Conservation (phyloP, 2,329 filamentous ascomycete species). For the Hypoxylon sp. region DNA sequence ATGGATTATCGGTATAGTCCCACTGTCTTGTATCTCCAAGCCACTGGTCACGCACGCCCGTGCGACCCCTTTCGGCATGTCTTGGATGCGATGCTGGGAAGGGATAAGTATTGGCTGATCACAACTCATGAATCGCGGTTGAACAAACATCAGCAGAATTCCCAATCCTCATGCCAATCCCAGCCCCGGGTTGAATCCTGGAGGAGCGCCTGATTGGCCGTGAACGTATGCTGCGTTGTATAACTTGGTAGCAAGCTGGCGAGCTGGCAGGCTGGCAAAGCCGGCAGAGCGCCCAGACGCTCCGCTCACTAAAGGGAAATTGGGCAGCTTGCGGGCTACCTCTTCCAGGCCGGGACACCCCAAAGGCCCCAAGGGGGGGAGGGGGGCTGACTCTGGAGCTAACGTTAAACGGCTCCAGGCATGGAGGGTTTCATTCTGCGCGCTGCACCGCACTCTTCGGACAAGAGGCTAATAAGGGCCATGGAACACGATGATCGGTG, state of each 20-base stretch:
- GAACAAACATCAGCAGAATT: slow-evolving; percentile 26
- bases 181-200: slow-evolving; percentile 29
- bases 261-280: too few relatives aligned
- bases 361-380: slow-evolving; percentile 23
- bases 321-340: slow-evolving; percentile 29
- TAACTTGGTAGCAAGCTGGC: slow-evolving; percentile 8
- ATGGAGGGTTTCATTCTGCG: slow-evolving; percentile 40
- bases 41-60: slow-evolving; percentile 13
- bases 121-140: slow-evolving; percentile 25
- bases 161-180: too few relatives aligned
- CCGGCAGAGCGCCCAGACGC: too few relatives aligned
- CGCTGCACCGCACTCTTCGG: slow-evolving; percentile 18
- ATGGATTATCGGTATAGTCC: slow-evolving; percentile 22
- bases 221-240: slow-evolving; percentile 25
- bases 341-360: slow-evolving; percentile 29
- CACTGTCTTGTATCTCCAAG: slow-evolving; percentile 10
- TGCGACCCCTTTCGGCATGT: slow-evolving; percentile 17
- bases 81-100: slow-evolving; percentile 25
- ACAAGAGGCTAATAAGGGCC: slow-evolving; percentile 32
- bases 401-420: slow-evolving; percentile 32
- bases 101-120: slow-evolving; percentile 28
- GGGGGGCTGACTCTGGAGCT: slow-evolving; percentile 11
- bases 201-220: slow-evolving; percentile 27
- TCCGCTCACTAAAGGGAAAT: slow-evolving; percentile 32
- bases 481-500: slow-evolving; percentile 30